phyloP scores from a whole-genome alignment of 2,329 filamentous ascomycete genomes.

The Byssoonygena ceratinophila region DNA sequence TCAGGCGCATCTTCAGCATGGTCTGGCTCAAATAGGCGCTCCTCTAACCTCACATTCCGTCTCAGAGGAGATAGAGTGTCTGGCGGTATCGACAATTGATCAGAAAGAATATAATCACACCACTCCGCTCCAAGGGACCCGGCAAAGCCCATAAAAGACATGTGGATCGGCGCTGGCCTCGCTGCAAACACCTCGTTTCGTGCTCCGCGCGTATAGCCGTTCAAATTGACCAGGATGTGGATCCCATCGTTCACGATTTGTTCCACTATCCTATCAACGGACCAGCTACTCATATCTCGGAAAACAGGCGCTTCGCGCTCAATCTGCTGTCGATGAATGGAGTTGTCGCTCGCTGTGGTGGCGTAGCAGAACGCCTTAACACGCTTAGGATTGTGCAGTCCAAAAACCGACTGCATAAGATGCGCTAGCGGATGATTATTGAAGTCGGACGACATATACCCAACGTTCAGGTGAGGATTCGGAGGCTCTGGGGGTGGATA shows the following conservation, averaged over 20 bases:
- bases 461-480: slow-evolving; percentile 71
- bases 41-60: slow-evolving; percentile 61
- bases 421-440: slow-evolving; percentile 97
- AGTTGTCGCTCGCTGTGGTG: slow-evolving; percentile 82
- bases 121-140: slow-evolving; percentile 93
- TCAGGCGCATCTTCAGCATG: slow-evolving; percentile 59
- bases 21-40: slow-evolving; percentile 53
- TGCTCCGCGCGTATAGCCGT: slow-evolving; percentile 93
- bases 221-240: slow-evolving; percentile 93
- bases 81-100: slow-evolving; percentile 72
- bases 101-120: slow-evolving; percentile 94
- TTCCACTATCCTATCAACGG: slow-evolving; percentile 68
- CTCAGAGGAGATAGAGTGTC: slow-evolving; percentile 71
- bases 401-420: slow-evolving; percentile 97
- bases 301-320: slow-evolving; percentile 88
- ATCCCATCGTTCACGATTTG: slow-evolving; percentile 83
- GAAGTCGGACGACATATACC: slow-evolving; percentile 96
- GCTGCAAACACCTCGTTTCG: slow-evolving; percentile 96
- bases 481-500: slow-evolving; percentile 80
- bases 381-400: slow-evolving; percentile 62
- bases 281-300: slow-evolving; percentile 76
- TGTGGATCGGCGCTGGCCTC: slow-evolving; percentile 86
- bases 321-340: slow-evolving; percentile 81
- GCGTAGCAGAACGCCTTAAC: slow-evolving; percentile 91
- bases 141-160: slow-evolving; percentile 99